These are phyloP conservation scores for Echites panduratus DNA, from an alignment of 257 asterid species.

Conservation along the genomic window DNA sequence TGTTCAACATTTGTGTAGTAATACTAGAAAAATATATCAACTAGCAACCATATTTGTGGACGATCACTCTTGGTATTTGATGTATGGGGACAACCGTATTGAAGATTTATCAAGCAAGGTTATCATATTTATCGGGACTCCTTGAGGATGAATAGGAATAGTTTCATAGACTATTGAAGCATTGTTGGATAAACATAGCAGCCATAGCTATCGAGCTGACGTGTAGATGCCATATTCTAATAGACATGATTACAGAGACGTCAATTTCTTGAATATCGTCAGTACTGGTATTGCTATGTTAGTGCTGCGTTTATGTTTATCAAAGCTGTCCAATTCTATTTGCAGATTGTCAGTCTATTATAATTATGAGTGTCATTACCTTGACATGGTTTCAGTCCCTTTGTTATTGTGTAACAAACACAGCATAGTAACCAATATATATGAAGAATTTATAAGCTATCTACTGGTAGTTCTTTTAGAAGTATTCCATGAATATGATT, in stretches of 20 bases:
- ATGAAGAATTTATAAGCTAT: neutral
- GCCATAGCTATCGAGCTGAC: constrained; percentile 17
- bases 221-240: constrained; percentile 16
- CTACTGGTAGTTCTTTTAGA: neutral
- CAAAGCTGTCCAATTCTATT: constrained; percentile 1
- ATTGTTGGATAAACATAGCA: constrained; percentile 5
- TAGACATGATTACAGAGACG: constrained; percentile 25
- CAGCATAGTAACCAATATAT: neutral
- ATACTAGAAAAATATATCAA: neutral
- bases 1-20: neutral
- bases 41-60: neutral
- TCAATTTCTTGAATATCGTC: constrained; percentile 23
- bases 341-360: neutral
- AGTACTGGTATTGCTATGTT: constrained; percentile 18
- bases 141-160: constrained; percentile 3
- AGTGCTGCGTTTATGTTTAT: constrained; percentile 31
- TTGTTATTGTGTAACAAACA: neutral
- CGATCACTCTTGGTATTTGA: neutral
- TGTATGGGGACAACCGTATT: neutral
- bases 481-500: neutral
- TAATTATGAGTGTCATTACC: neutral
- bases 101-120: neutral
- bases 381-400: neutral
- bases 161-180: neutral
- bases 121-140: neutral